A percentile compares a stretch with the other conserved stretches of the same genome.
Evolutionary conservation across 2,329 filamentous ascomycete species (phyloP).

Genomic region (Fusarium brachygibbosum): DNA sequence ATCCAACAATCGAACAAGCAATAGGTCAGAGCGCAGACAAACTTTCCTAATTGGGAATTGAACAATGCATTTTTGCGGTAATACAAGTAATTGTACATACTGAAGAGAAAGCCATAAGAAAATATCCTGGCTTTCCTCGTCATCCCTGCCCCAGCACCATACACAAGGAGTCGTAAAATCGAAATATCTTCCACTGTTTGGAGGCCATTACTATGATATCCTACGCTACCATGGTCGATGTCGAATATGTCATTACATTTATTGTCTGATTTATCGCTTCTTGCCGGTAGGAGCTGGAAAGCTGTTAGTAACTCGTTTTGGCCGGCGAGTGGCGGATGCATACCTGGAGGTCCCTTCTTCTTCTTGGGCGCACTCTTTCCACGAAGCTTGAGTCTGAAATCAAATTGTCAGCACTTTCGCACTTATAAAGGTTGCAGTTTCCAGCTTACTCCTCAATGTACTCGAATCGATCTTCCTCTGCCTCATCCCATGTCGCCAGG

Average conservation of each 20-base stretch:
- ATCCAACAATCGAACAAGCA: neutral
- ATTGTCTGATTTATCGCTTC: slow-evolving; percentile 48
- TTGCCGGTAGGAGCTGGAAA: slow-evolving; percentile 49
- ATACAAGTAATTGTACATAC: slow-evolving; percentile 49
- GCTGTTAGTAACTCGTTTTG: slow-evolving; percentile 26
- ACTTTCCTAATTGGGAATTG: slow-evolving; percentile 1
- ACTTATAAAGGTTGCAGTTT: neutral
- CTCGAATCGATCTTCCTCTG: slow-evolving; percentile 84
- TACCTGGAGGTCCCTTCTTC: slow-evolving; percentile 72
- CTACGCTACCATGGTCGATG: slow-evolving; percentile 5
- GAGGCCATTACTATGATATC: neutral
- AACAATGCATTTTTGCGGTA: slow-evolving; percentile 33
- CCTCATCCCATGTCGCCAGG: slow-evolving; percentile 78
- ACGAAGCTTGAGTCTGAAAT: slow-evolving; percentile 75
- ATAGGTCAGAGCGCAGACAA: neutral
- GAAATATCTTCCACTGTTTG: neutral
- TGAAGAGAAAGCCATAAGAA: slow-evolving; percentile 17
- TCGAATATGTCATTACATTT: slow-evolving; percentile 37
- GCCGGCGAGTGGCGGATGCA: slow-evolving; percentile 12
- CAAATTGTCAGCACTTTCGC: slow-evolving; percentile 50
- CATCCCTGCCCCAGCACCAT: slow-evolving; percentile 7
- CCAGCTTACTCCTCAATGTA: slow-evolving; percentile 73
- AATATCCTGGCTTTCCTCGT: slow-evolving; percentile 10
- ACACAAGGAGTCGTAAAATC: neutral
- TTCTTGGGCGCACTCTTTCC: slow-evolving; percentile 93